phyloP scores from a whole-genome alignment of 495 filamentous ascomycete species.

The Aspergillus ellipticus region DNA sequence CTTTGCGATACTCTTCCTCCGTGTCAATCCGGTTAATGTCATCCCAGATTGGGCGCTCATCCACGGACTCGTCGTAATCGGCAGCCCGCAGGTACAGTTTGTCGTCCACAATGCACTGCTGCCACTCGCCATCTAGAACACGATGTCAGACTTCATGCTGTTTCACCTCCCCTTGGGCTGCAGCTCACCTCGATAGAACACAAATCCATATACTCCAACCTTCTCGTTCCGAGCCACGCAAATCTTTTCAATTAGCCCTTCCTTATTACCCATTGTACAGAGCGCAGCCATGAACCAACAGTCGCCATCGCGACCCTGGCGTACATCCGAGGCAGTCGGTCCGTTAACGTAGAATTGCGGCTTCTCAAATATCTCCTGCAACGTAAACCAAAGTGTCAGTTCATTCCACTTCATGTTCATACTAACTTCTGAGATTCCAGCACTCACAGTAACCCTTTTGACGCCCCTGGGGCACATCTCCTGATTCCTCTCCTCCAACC shows the following conservation, averaged over 20 bases:
- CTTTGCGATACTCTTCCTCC: constrained; percentile 73
- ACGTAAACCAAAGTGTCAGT: background rate
- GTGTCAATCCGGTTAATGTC: constrained; percentile 65
- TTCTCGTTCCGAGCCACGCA: constrained; percentile 79
- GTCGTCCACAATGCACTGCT: constrained; percentile 83
- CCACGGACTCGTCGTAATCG: constrained; percentile 71
- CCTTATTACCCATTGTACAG: constrained; percentile 77
- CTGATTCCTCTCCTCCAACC: constrained; percentile 44
- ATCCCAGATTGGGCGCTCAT: constrained; percentile 68
- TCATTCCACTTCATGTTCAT: background rate
- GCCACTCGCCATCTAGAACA: constrained; percentile 81
- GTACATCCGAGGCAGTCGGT: constrained; percentile 76
- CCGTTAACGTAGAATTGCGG: constrained; percentile 85
- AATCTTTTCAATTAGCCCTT: constrained; percentile 70
- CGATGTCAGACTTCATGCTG: background rate
- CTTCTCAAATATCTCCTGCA: constrained; percentile 77
- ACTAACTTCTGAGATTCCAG: background rate
- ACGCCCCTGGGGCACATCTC: constrained; percentile 55
- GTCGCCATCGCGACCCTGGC: constrained; percentile 76
- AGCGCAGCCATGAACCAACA: constrained; percentile 92
- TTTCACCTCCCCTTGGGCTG: background rate
- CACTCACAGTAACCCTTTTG: constrained; percentile 57
- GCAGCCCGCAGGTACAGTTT: constrained; percentile 77
- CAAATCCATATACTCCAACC: constrained; percentile 91
- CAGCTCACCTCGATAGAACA: constrained; percentile 71